These are phyloP conservation scores for Petrea volubilis DNA, from an alignment of 257 asterid species.

Conservation along the genomic window DNA sequence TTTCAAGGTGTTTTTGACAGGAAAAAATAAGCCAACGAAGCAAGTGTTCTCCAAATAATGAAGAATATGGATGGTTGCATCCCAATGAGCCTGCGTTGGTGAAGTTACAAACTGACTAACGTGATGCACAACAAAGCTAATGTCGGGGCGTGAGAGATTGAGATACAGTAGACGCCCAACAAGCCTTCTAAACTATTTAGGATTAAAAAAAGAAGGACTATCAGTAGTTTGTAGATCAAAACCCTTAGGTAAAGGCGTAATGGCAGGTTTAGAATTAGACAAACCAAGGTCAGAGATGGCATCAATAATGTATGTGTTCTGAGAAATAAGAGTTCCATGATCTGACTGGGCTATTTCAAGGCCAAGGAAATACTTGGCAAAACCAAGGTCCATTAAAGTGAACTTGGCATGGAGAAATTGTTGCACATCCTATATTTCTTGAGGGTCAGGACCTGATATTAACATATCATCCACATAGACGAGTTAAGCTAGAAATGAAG, in stretches of 20 bases:
- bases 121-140: neutral
- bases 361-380: neutral
- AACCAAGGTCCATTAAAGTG: neutral
- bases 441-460: neutral
- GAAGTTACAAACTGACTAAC: neutral
- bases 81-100: neutral
- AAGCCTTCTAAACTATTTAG: neutral
- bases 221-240: neutral
- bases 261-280: neutral
- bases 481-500: no score
- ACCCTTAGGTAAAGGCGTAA: neutral
- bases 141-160: neutral
- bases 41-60: no score
- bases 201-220: neutral
- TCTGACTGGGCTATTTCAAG: no score
- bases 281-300: neutral
- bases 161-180: neutral
- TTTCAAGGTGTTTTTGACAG: neutral
- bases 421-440: neutral
- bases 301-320: neutral
- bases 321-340: no score
- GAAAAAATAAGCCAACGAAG: neutral
- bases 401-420: neutral
- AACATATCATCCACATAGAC: no score
- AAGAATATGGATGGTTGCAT: neutral